Evolutionary conservation across 2,329 filamentous ascomycete genomes (phyloP), one percentile per base, ranked within the genome.

Genomic region (Paraphoma chrysanthemicola): DNA sequence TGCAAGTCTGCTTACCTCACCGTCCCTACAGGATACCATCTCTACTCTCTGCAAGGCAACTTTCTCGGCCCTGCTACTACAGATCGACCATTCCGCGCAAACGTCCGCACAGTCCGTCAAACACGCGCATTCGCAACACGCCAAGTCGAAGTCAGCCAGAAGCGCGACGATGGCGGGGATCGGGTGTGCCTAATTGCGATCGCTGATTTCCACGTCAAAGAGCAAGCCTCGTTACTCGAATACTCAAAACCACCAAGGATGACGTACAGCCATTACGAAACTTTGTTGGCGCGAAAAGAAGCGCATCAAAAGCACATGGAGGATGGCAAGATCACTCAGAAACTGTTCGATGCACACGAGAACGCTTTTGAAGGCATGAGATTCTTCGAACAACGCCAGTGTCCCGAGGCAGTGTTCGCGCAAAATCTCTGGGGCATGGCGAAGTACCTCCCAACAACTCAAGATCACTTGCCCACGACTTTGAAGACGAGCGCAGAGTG

Each of bases 111-210:
- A 14, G 72, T 77, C 1, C 75, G 82, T 11, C 76, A 80, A 47
- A 83, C 82, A 1, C 73, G 78, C 12, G 80, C 80, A 0, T 85
- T 85, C 51, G 77, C 78, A 2, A 84, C 82, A 0, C 73, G 81
- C 2, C 71, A 79, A 4, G 77, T 85, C 3, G 73, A 80, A 55
- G 75, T 83, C 29, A 76, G 69, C 48, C 82, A 85, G 53, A 74
- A 74, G 16, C 54, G 52, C 10, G 64, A 77, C 0, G 69, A 78
- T 47, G 78, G 77, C 9, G 56, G 64, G 3, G 54, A 68, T 6
- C 76, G 82, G 28, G 52, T 70, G 0, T 82, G 79, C 48, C 59
- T 83, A 30, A 76, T 82, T 48, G 63, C 82, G 0, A 60, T 81
- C 1, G 78, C 77, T 0, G 82, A 85, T 52, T 85, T 85, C 52